Evolutionary conservation across 805 yeast species (phyloP), one percentile per base, ranked within the genome.

Genomic region (Lipomyces lipofer): DNA sequence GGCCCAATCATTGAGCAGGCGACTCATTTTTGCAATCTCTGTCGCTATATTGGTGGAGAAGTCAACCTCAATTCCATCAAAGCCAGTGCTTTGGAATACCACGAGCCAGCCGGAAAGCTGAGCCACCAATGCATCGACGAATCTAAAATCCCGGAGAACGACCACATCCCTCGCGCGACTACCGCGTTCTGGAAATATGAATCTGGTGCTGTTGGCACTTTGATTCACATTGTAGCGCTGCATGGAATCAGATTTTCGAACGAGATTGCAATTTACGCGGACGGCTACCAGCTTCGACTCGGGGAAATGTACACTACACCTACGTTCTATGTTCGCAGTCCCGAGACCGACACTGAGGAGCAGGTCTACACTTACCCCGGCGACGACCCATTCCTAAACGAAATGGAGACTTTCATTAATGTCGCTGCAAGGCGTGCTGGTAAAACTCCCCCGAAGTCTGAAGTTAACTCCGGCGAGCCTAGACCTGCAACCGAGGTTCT

Each of bases 1-100:
- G 64, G 64, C 3, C 64, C 63, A 6, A 49, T 58, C 29, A 51
- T 58, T n/a, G 64, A 60, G 39, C 64, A 60, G 42, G 62, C 43
- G n/a, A 60, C 64, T 19, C 64, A 60, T 51, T 60, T 58, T 32
- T 60, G 64, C 33, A 61, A 58, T 42, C 50, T 60, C 13, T 25
- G 46, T 25, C 39, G 64, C 10, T 58, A 51, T 54, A 35, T 58
- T 19, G 64, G 54, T 15, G 64, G 63, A 8, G 64, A 60, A 17
- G 63, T 58, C 36, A 51, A 24, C 6, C 36, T 56, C 36, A 47
- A 52, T 24, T 39, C 59, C 3, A 54, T 60, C 24, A 47, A 49
- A 27, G 60, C 60, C 33, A 43, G 35, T 15, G 51, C 58, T 3
- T 33, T 58, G 9, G 56, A 58, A 38, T 47, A 57, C 43, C 49